phyloP scores from a whole-genome alignment of 805 yeast species.

The Wickerhamiella slavikovae region DNA sequence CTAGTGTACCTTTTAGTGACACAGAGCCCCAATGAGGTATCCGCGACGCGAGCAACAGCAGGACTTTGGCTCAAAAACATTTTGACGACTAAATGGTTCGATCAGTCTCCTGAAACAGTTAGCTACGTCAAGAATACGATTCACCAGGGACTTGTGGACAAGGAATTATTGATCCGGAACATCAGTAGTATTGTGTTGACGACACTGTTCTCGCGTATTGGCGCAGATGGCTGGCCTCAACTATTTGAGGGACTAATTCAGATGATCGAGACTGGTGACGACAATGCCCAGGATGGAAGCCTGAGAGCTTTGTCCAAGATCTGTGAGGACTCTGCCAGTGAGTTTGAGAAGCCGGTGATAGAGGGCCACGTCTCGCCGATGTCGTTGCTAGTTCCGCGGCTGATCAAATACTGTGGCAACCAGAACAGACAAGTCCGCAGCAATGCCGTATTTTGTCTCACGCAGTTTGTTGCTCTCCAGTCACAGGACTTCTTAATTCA shows the following conservation, averaged over 20 bases:
- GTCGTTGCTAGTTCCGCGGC: conserved; percentile 42
- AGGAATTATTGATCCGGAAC: conserved; percentile 47
- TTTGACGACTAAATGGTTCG: conserved; percentile 22
- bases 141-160: conserved; percentile 29
- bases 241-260: conserved; percentile 48
- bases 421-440: conserved; percentile 28
- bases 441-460: conserved; percentile 48
- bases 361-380: too few species aligned
- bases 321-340: conserved; percentile 44
- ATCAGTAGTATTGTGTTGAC: conserved; percentile 85
- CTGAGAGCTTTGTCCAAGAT: conserved; percentile 66
- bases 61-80: conserved; percentile 71
- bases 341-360: conserved; percentile 11
- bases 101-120: conserved; percentile 19
- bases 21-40: conserved; percentile 25
- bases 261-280: conserved; percentile 29
- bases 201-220: conserved; percentile 47
- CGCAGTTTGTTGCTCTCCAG: conserved; percentile 50
- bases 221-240: conserved; percentile 55
- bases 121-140: conserved; percentile 27
- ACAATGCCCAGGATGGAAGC: conserved; percentile 48
- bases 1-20: conserved; percentile 45
- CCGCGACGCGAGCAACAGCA: conserved; percentile 63
- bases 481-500: conserved; percentile 43
- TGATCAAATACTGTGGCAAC: conserved; percentile 30